phyloP scores from a whole-genome alignment of 306 rosid genomes.

The Cucurbita maxima region DNA sequence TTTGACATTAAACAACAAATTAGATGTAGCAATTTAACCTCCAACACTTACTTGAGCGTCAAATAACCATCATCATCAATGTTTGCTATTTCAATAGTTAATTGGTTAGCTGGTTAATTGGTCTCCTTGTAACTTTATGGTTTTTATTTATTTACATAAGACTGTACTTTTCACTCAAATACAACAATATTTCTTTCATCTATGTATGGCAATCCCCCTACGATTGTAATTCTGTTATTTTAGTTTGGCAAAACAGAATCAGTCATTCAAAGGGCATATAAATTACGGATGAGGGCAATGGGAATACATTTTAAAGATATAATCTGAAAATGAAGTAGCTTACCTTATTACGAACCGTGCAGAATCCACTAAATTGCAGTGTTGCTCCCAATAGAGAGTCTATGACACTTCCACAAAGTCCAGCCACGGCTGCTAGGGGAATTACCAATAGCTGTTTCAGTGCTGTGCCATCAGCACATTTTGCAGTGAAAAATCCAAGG shows the following conservation, averaged over 20 bases:
- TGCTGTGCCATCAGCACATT: conserved; percentile 27
- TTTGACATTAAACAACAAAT: no score
- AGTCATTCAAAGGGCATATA: neutral
- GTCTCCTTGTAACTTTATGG: neutral
- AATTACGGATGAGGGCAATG: neutral
- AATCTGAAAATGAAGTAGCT: no score
- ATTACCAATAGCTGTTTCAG: conserved; percentile 64
- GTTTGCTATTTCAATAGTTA: neutral
- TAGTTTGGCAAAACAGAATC: neutral
- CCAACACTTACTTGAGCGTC: neutral
- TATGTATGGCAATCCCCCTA: neutral
- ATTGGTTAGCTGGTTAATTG: neutral
- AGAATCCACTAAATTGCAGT: conserved; percentile 76
- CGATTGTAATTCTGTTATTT: neutral
- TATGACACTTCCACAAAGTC: conserved; percentile 58
- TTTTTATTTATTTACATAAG: neutral
- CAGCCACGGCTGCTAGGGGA: conserved; percentile 62
- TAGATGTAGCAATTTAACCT: no score
- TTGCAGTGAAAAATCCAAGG: conserved; percentile 41
- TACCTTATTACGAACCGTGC: conserved; percentile 70
- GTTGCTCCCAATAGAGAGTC: conserved; percentile 97
- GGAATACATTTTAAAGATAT: neutral
- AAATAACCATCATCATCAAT: neutral
- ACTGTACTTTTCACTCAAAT: neutral
- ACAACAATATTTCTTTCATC: neutral